These are phyloP conservation scores for Vinca minor DNA, from an alignment of 257 asterid genomes.

Conservation along the genomic window DNA sequence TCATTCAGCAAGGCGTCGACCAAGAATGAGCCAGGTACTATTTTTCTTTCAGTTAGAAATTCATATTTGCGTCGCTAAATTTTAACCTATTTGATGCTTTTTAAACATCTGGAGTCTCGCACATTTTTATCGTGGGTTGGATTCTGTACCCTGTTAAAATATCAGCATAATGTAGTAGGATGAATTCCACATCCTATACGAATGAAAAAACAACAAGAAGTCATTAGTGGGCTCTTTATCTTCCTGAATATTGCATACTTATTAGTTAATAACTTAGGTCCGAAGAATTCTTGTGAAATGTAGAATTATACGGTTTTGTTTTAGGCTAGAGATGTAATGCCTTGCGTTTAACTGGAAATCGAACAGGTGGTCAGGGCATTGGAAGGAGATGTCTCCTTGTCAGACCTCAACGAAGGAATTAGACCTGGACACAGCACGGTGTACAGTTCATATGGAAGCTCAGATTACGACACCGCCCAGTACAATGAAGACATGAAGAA, in stretches of 20 bases:
- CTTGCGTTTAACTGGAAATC: no score
- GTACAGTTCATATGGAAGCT: conserved; percentile 71
- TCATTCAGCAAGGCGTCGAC: conserved; percentile 83
- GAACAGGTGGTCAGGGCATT: conserved; percentile 82
- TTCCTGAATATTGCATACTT: background rate
- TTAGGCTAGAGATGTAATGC: background rate
- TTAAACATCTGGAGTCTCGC: background rate
- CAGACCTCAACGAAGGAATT: conserved; percentile 67
- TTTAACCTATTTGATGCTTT: no score
- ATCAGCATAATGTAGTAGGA: background rate
- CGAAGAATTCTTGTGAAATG: background rate
- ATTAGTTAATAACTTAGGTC: background rate
- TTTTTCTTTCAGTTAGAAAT: background rate
- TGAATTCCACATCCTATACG: no score
- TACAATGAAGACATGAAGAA: conserved; percentile 74
- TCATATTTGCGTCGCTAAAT: background rate
- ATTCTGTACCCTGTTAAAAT: background rate
- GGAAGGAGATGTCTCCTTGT: conserved; percentile 73
- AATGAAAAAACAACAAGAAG: background rate
- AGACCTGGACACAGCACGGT: conserved; percentile 64
- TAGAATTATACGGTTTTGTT: background rate
- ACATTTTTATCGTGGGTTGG: background rate
- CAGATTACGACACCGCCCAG: conserved; percentile 65
- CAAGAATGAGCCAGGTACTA: conserved; percentile 77
- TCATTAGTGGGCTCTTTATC: background rate